A percentile compares a stretch with the other conserved stretches of the same genome.
Conservation (phyloP, 495 filamentous ascomycete species). For the Penicillium paxilli region DNA sequence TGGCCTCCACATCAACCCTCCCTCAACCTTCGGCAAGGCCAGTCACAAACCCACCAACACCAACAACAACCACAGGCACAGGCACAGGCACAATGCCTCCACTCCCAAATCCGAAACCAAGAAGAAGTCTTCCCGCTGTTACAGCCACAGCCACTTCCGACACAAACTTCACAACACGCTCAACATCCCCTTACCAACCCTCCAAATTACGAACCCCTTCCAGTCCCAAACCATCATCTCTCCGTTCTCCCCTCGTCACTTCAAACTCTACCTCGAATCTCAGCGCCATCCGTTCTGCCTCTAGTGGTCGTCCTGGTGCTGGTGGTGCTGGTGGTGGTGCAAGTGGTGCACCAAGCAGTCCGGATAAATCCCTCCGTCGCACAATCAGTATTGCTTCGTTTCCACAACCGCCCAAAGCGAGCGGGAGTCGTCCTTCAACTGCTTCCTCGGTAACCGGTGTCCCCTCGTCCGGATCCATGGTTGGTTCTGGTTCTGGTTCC, state of each 20-base stretch:
- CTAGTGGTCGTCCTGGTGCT: constrained; percentile 31
- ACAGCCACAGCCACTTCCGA: no score
- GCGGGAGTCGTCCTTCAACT: constrained; percentile 47
- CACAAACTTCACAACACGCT: constrained; percentile 30
- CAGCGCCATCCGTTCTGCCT: constrained; percentile 40
- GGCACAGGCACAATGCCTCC: constrained; percentile 66
- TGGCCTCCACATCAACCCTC: constrained; percentile 59
- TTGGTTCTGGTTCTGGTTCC: constrained; percentile 6
- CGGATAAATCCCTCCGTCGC: constrained; percentile 70
- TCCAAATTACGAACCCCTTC: constrained; percentile 67
- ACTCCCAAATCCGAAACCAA: constrained; percentile 68
- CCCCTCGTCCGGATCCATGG: constrained; percentile 25
- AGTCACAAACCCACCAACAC: constrained; percentile 63
- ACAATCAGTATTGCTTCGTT: constrained; percentile 90
- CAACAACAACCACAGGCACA: no score
- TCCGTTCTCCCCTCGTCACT: constrained; percentile 49
- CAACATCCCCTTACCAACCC: constrained; percentile 41
- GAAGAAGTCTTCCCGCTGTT: constrained; percentile 57
- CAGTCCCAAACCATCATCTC: constrained; percentile 52
- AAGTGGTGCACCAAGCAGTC: constrained; percentile 40
- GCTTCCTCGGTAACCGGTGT: constrained; percentile 38
- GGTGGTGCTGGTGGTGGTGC: no score
- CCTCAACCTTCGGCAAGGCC: constrained; percentile 61
- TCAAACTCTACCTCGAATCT: constrained; percentile 41
- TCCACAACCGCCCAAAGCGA: constrained; percentile 78